These are phyloP conservation scores for Lobosporangium transversale DNA, from an alignment of 192 early-diverging fungal genomes.

Conservation along the genomic window DNA sequence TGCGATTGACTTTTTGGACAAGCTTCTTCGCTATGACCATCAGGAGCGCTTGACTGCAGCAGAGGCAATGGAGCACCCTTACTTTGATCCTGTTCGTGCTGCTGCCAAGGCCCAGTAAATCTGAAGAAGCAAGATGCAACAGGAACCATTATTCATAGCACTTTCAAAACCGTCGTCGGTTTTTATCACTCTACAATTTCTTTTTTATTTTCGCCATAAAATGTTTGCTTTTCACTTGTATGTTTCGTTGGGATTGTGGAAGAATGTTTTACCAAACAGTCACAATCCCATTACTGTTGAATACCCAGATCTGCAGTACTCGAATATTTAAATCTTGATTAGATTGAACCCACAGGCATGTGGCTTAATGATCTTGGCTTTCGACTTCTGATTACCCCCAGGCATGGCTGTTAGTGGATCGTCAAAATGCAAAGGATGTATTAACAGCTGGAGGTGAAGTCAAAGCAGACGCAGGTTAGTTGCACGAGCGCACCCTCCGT, in stretches of 20 bases:
- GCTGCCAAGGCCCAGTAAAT: conserved; percentile 54
- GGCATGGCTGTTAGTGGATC: no score
- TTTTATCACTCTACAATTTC: neutral
- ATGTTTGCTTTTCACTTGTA: neutral
- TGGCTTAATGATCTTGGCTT: no score
- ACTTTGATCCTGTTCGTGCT: conserved; percentile 71
- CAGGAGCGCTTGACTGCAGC: conserved; percentile 84
- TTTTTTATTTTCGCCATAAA: neutral
- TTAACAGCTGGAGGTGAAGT: no score
- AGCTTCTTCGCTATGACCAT: conserved; percentile 92
- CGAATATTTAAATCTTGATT: no score
- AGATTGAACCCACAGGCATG: no score
- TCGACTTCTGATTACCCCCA: no score
- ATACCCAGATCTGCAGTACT: no score
- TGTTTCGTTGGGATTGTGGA: no score
- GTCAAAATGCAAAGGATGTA: no score
- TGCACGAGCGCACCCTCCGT: no score
- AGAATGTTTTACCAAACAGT: neutral
- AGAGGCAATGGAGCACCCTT: conserved; percentile 92
- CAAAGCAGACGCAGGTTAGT: no score
- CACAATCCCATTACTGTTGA: no score
- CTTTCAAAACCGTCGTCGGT: neutral
- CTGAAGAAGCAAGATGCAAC: neutral
- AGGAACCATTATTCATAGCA: neutral
- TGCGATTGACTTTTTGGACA: conserved; percentile 92